Evolutionary conservation across 441 rosid species (phyloP).

Genomic region (Daphne laureola): DNA sequence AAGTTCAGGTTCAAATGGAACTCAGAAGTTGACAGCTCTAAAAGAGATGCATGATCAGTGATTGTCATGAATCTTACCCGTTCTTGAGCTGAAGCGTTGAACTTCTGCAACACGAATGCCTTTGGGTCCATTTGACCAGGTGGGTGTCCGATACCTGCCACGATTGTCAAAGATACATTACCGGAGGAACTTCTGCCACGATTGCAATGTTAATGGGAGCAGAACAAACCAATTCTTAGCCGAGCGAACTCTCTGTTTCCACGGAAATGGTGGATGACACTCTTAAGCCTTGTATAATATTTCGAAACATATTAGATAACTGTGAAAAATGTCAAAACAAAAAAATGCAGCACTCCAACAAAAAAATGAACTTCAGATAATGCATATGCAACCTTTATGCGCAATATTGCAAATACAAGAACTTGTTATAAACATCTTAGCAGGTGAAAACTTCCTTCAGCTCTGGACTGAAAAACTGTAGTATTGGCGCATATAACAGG

Average conservation of each 20-base stretch:
- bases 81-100: constrained; percentile 49
- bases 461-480: too few species aligned
- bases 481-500: too few species aligned
- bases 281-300: constrained; percentile 44
- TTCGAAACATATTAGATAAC: neutral
- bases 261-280: constrained; percentile 64
- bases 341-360: neutral
- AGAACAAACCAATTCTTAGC: constrained; percentile 65
- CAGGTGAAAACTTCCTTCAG: too few species aligned
- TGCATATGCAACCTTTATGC: neutral
- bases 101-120: constrained; percentile 82
- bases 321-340: neutral
- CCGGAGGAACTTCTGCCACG: too few species aligned
- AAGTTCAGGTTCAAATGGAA: too few species aligned
- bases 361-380: neutral
- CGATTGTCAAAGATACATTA: too few species aligned
- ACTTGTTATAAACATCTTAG: too few species aligned
- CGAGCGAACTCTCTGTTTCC: constrained; percentile 81
- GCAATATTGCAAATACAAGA: neutral
- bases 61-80: constrained; percentile 37
- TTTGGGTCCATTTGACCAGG: constrained; percentile 99
- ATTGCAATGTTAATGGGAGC: neutral
- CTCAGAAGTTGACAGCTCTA: too few species aligned
- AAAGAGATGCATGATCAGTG: neutral
- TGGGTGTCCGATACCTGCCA: constrained; percentile 48